These are phyloP conservation scores for Haplosporangium sp. DNA, from an alignment of 371 early-diverging fungal species.

Conservation along the genomic window DNA sequence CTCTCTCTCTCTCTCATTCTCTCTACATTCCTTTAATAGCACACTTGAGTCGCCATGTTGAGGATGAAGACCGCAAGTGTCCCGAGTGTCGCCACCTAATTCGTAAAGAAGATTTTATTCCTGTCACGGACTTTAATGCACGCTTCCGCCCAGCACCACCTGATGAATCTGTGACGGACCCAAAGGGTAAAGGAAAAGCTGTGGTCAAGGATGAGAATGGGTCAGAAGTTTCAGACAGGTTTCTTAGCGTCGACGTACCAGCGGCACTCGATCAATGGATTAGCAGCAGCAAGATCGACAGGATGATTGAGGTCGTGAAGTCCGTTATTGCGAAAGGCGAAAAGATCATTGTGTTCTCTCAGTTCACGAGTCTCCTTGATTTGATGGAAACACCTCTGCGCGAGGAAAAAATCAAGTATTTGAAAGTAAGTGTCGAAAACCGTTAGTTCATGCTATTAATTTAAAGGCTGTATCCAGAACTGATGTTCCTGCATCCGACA, in stretches of 20 bases:
- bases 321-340: constrained; percentile 52
- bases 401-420: constrained; percentile 37
- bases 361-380: constrained; percentile 84
- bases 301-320: constrained; percentile 59
- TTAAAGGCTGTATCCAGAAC: too few relatives aligned
- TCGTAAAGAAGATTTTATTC: constrained; percentile 21
- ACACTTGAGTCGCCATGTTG: constrained; percentile 37
- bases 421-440: constrained; percentile 22
- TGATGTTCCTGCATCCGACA: background rate
- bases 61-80: constrained; percentile 45
- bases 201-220: constrained; percentile 5
- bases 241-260: constrained; percentile 17
- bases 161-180: constrained; percentile 4
- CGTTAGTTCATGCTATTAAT: background rate
- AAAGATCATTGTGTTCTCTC: constrained; percentile 90
- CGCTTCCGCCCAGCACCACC: constrained; percentile 25
- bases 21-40: constrained; percentile 4
- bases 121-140: constrained; percentile 42
- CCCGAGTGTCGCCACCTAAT: constrained; percentile 43
- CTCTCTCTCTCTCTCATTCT: background rate
- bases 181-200: constrained; percentile 43
- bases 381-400: constrained; percentile 76
- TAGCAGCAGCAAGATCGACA: constrained; percentile 64
- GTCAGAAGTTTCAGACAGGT: background rate
- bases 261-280: constrained; percentile 39